Evolutionary conservation across 805 yeast species (phyloP), one percentile per base, ranked within the genome.

Genomic region (Metschnikowia noctiluminum): DNA sequence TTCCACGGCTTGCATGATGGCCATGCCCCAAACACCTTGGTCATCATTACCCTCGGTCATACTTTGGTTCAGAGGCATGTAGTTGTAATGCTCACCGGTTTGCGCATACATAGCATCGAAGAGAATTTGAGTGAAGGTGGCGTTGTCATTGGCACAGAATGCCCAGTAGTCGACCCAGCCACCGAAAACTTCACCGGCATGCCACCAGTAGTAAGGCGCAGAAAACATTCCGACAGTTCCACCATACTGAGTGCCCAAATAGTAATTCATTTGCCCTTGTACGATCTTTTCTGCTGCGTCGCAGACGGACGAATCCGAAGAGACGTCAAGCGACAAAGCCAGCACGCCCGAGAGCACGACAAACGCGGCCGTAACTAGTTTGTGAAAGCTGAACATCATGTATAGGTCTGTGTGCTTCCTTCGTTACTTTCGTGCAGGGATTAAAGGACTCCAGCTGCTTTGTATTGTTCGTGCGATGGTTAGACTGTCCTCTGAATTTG

Each of bases 161-260:
- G 66, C 61, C 52, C 61, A 67, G 59, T 71, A 73, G 51, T 71
- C 71, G 21, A 76, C 55, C 56, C 76, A 58, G 2, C 77, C 76
- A 16, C 79, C 80, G 65, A 76, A 76, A 5, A 77, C 78, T 58
- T 73, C 78, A 27, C 79, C 79, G 31, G 79, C 78, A 50, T 76
- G 67, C 80, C 80, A 76, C 80, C 80, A 76, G 62, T 74, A 76
- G 65, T 76, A 71, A 2, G 78, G 79, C 12, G 65, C 42, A 5
- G 63, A 50, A 54, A 76, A 74, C 77, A 71, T 72, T 1, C 80
- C 80, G 9, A 75, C 69, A 8, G 71, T 63, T 32, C 80, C 80
- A 12, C 79, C 80, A 46, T 63, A 55, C 31, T 57, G 30, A 34
- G 53, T 48, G 15, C 80, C 81, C 51, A 63, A 68, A 58, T 76